phyloP scores from a whole-genome alignment of 306 rosid genomes.

The Rosa chinensis region DNA sequence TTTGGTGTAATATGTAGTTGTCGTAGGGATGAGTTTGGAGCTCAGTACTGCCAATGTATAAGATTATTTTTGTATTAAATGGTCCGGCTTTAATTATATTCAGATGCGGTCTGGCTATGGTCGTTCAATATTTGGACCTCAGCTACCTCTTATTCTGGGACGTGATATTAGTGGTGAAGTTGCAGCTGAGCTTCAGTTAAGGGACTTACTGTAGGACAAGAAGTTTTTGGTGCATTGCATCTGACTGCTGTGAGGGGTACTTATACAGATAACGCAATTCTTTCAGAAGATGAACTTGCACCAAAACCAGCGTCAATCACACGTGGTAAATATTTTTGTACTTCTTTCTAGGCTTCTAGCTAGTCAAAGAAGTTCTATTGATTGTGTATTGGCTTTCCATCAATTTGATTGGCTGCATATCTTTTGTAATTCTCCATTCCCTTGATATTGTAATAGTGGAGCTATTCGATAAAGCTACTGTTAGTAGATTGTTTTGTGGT shows the following conservation, averaged over 20 bases:
- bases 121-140: slow-evolving; percentile 70
- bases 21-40: not conserved
- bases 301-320: slow-evolving; percentile 66
- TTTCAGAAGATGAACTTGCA: slow-evolving; percentile 73
- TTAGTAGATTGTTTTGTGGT: not conserved
- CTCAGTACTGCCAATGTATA: not conserved
- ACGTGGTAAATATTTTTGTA: slow-evolving; percentile 61
- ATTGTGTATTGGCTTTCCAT: too few species aligned
- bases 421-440: too few species aligned
- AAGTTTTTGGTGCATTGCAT: slow-evolving; percentile 98
- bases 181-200: slow-evolving; percentile 66
- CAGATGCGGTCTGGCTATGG: slow-evolving; percentile 97
- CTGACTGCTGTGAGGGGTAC: slow-evolving; percentile 97
- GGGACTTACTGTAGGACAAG: slow-evolving; percentile 60
- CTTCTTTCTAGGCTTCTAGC: too few species aligned
- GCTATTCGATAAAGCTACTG: too few species aligned
- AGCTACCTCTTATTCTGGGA: slow-evolving; percentile 82
- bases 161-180: slow-evolving; percentile 97
- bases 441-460: too few species aligned
- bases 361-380: too few species aligned
- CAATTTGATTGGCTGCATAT: too few species aligned
- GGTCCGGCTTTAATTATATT: slow-evolving; percentile 12
- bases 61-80: not conserved
- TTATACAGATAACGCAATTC: slow-evolving; percentile 86
- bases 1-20: not conserved